Percentiles rank a stretch among this genome's conserved stretches.
phyloP scores from a whole-genome alignment of 805 yeast species.

The Kluyveromyces dobzhanskii region DNA sequence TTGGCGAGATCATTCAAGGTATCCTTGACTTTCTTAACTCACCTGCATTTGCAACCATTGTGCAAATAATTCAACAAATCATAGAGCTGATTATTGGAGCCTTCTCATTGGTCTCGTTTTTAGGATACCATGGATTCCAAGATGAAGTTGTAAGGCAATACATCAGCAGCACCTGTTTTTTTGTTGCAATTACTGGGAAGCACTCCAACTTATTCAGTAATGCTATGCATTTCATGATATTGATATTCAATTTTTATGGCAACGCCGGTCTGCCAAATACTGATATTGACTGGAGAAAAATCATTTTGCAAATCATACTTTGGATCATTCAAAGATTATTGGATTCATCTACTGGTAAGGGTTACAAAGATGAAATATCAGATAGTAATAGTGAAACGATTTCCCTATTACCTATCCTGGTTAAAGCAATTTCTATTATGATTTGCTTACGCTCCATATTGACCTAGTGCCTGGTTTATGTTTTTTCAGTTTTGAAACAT shows the following conservation, averaged over 20 bases:
- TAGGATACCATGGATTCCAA: slow-evolving; percentile 5
- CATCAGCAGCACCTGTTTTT: slow-evolving; percentile 1
- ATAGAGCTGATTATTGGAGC: slow-evolving; percentile 4
- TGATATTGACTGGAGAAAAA: slow-evolving; percentile 2
- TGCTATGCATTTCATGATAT: not conserved
- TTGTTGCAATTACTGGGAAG: not conserved
- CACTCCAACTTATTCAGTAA: not conserved
- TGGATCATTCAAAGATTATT: slow-evolving; percentile 1
- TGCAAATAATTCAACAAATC: slow-evolving; percentile 1
- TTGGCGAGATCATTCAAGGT: not conserved
- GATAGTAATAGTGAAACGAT: not conserved
- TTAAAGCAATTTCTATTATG: not conserved
- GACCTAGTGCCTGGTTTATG: too few relatives aligned
- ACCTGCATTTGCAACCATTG: slow-evolving; percentile 3
- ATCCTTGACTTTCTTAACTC: not conserved
- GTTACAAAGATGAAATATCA: not conserved
- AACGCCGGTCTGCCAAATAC: not conserved
- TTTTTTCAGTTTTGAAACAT: too few relatives aligned
- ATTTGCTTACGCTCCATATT: slow-evolving; percentile 1
- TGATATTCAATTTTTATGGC: not conserved
- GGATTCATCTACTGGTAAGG: not conserved
- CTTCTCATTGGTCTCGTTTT: slow-evolving; percentile 1
- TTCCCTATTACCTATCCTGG: not conserved
- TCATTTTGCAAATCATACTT: slow-evolving; percentile 1
- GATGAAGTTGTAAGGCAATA: slow-evolving; percentile 1